Evolutionary conservation across 2,329 filamentous ascomycete genomes (phyloP).

Genomic region (Nemania serpens): DNA sequence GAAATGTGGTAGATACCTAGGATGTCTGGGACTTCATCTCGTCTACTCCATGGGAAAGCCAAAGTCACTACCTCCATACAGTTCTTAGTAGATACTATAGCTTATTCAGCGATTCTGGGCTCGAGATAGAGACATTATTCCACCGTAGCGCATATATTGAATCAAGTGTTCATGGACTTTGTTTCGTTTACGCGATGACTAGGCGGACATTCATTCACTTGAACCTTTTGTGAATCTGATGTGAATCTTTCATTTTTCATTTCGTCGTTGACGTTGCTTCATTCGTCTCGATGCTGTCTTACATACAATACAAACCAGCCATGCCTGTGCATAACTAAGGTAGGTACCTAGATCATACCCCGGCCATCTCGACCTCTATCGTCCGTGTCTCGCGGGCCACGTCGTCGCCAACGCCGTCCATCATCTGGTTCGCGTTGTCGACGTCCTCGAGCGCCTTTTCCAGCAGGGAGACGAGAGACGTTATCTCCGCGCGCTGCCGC

Average conservation of each 20-base stretch:
- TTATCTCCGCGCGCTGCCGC: slow-evolving; percentile 60
- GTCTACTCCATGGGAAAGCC: no score
- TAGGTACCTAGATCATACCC: slow-evolving; percentile 13
- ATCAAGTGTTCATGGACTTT: no score
- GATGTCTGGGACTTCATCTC: no score
- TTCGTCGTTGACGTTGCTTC: not conserved
- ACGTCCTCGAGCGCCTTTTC: slow-evolving; percentile 60
- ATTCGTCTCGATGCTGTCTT: not conserved
- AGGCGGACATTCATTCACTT: not conserved
- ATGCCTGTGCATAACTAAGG: not conserved
- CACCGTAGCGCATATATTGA: no score
- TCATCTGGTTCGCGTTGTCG: slow-evolving; percentile 54
- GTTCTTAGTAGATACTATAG: no score
- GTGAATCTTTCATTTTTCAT: not conserved
- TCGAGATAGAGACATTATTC: no score
- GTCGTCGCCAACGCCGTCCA: slow-evolving; percentile 53
- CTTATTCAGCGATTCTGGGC: no score
- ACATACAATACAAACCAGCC: not conserved
- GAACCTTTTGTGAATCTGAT: no score
- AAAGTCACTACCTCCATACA: no score
- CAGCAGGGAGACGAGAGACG: slow-evolving; percentile 53
- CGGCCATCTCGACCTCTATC: slow-evolving; percentile 48
- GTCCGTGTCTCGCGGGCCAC: slow-evolving; percentile 56
- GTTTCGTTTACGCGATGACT: not conserved
- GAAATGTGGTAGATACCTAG: no score